A percentile compares a stretch with the other conserved stretches of the same genome.
phyloP scores from a whole-genome alignment of 768 basidiomycete genomes.

The Calocybe indica region DNA sequence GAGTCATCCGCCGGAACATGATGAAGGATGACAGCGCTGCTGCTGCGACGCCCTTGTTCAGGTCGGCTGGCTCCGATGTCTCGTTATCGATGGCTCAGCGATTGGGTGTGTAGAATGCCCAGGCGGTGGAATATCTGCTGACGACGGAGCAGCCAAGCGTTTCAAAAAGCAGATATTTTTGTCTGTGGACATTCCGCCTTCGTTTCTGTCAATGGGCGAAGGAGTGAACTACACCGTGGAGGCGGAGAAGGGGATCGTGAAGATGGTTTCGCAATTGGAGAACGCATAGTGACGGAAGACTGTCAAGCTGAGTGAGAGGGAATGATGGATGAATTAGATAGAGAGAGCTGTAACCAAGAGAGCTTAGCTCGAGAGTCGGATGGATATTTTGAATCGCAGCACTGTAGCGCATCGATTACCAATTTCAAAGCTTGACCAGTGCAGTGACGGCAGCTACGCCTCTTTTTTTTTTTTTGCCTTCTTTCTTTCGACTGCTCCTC shows the following conservation, averaged over 20 bases:
- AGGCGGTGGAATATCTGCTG: constrained; percentile 9
- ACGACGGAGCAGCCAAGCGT: constrained; percentile 45
- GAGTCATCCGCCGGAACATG: not conserved
- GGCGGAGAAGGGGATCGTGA: constrained; percentile 58
- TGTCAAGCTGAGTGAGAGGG: not conserved
- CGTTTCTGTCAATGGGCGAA: constrained; percentile 39
- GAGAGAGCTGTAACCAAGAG: not conserved
- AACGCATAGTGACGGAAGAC: not conserved
- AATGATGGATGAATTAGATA: too few species aligned
- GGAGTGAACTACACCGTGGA: constrained; percentile 43
- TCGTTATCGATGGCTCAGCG: constrained; percentile 74
- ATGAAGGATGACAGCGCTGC: constrained; percentile 27
- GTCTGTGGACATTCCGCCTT: constrained; percentile 50
- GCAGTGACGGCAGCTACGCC: not conserved
- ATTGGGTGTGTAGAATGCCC: constrained; percentile 48
- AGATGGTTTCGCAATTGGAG: constrained; percentile 30
- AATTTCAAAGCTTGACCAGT: constrained; percentile 1
- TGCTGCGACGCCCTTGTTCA: constrained; percentile 60
- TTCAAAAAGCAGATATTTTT: constrained; percentile 67
- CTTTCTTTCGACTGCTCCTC: too few species aligned
- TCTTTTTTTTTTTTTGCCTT: too few species aligned
- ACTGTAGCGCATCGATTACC: constrained; percentile 1
- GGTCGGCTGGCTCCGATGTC: constrained; percentile 53
- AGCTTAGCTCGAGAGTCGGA: not conserved
- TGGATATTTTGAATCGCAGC: not conserved